Conservation (phyloP, 2,329 filamentous ascomycete species). For the Malbranchea zuffiana region DNA sequence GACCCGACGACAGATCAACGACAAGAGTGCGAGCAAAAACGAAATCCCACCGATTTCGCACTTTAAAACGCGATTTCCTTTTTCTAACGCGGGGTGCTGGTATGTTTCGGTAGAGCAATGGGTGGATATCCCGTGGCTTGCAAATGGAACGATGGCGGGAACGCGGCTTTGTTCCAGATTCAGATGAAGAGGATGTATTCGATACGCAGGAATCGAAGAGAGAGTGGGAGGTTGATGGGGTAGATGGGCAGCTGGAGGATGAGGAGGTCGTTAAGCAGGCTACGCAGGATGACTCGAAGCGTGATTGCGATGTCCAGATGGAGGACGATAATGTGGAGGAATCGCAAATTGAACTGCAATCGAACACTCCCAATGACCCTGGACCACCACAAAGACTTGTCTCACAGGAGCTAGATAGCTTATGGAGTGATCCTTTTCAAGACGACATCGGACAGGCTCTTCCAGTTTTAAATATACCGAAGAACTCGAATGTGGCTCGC, state of each 20-base stretch:
- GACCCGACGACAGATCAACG: no score
- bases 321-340: neutral
- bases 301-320: neutral
- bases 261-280: neutral
- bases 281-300: neutral
- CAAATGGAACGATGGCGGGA: constrained; percentile 40
- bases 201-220: constrained; percentile 23
- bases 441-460: neutral
- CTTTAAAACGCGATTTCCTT: no score
- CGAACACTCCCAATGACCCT: no score
- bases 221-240: constrained; percentile 2
- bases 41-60: no score
- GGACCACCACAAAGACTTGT: neutral
- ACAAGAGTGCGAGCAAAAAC: no score
- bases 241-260: neutral
- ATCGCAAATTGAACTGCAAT: neutral
- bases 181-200: constrained; percentile 37
- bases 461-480: neutral
- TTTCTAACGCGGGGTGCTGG: no score
- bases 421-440: constrained; percentile 11
- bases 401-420: neutral
- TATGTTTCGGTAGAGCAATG: constrained; percentile 6
- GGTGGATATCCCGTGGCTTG: no score
- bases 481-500: neutral
- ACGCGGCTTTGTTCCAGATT: constrained; percentile 43